Evolutionary conservation across 78 protist species (phyloP).

Genomic region (Chrysochromulina tobinii): DNA sequence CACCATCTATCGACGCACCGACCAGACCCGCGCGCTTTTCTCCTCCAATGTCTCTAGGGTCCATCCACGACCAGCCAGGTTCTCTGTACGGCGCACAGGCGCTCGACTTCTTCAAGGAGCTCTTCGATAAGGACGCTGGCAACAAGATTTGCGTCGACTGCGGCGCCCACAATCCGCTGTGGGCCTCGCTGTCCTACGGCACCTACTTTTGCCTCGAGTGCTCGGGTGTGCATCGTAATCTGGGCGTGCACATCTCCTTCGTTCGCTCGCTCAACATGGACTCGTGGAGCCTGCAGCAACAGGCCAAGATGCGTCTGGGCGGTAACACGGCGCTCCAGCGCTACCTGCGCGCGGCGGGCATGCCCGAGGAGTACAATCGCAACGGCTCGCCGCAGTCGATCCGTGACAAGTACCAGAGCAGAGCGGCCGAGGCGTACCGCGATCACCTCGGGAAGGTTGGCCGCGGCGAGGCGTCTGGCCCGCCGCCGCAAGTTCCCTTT

Average conservation of each 20-base stretch:
- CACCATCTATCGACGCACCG: no score
- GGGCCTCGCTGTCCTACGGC: constrained; percentile 76
- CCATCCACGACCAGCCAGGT: no score
- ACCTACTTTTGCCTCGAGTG: constrained; percentile 76
- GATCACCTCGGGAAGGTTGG: no score
- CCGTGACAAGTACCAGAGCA: neutral
- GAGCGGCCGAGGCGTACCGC: neutral
- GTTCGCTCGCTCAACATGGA: constrained; percentile 45
- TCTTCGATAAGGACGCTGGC: neutral
- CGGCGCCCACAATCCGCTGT: constrained; percentile 56
- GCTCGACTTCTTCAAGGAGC: neutral
- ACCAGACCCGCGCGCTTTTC: no score
- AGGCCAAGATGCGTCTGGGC: neutral
- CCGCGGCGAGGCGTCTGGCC: no score
- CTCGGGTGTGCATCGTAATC: constrained; percentile 76
- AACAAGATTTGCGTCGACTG: neutral
- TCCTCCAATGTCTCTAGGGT: no score
- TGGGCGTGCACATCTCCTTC: constrained; percentile 79
- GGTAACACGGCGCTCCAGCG: neutral
- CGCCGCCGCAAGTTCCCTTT: no score
- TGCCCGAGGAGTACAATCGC: neutral
- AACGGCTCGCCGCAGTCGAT: neutral
- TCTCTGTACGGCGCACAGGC: neutral
- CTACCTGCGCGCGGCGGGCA: neutral
- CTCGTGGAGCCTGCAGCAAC: neutral